Evolutionary conservation across 2,329 filamentous ascomycete species (phyloP), one percentile per base, ranked within the genome.

Genomic region (Didymella keratinophila): DNA sequence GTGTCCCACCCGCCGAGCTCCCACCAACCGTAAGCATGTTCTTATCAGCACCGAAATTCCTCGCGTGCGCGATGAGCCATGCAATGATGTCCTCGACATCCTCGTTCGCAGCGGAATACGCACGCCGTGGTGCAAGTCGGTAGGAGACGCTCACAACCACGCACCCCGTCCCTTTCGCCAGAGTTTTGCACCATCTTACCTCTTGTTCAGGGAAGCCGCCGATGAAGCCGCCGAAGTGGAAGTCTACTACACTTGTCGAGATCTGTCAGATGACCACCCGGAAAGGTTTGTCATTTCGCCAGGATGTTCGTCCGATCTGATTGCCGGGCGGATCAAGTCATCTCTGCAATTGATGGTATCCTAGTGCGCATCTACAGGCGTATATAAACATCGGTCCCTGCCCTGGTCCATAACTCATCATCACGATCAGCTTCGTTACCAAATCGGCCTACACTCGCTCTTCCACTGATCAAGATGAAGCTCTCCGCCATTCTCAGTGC

Each of bases 381-480:
- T 45, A 37, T 45, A 52, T 52, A 52, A 45, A 23, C 39, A 27
- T 36, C 14, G 30, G 36, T 23, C 30, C 37, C 16, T 27, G 41
- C 39, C 30, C 30, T 14, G 12, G 2, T 45, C 21, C 20, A 37
- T 16, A 45, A 14, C 2, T 28, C 20, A 44, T 28, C 28, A 44
- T 37, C 49, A 37, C 39, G 30, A 45, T 21, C 49, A 45, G 49
- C 49, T 25, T 20, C n/a, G 45, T 28, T 16, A 27, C 41, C 49
- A 28, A 37, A 16, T 34, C 20, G 21, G 36, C 39, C 12, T 28
- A 45, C 30, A 37, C 6, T 45, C 49, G 39, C 32, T 45, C 16
- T 27, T 36, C 21, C 21, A 7, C 30, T 45, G 28, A 36, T 42
- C 47, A 43, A 32, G 3, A 57, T 57, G 47, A 51, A 52, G 41